Percentiles rank a stretch among this genome's conserved stretches.
Conservation (phyloP, 768 basidiomycete genomes). For the Serendipita sp. region DNA sequence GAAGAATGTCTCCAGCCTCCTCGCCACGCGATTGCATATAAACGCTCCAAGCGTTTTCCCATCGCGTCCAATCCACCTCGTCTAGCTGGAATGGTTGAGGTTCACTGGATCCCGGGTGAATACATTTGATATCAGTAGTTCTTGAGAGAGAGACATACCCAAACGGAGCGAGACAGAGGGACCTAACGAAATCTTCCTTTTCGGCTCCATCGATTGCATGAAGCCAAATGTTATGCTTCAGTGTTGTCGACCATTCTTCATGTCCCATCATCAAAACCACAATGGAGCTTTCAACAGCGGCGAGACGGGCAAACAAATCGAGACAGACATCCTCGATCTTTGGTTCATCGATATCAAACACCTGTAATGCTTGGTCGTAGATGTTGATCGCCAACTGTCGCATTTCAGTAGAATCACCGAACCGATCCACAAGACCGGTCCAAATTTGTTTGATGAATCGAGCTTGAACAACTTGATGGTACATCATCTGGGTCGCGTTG, state of each 20-base stretch:
- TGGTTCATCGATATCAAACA: background rate
- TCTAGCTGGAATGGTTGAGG: background rate
- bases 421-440: background rate
- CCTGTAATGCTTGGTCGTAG: background rate
- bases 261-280: constrained; percentile 1
- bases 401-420: background rate
- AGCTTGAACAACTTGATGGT: background rate
- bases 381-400: background rate
- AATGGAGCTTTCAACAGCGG: background rate
- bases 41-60: background rate
- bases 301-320: background rate
- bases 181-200: background rate
- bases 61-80: background rate
- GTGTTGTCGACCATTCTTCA: background rate
- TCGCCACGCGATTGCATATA: background rate
- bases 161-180: background rate
- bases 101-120: background rate
- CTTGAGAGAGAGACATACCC: background rate
- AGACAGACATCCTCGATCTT: constrained; percentile 1
- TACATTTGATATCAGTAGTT: background rate
- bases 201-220: background rate
- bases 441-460: background rate
- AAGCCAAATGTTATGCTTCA: background rate
- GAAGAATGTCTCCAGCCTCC: background rate
- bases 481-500: background rate